phyloP scores from a whole-genome alignment of 768 basidiomycete genomes.

The Tulasnella sp. region DNA sequence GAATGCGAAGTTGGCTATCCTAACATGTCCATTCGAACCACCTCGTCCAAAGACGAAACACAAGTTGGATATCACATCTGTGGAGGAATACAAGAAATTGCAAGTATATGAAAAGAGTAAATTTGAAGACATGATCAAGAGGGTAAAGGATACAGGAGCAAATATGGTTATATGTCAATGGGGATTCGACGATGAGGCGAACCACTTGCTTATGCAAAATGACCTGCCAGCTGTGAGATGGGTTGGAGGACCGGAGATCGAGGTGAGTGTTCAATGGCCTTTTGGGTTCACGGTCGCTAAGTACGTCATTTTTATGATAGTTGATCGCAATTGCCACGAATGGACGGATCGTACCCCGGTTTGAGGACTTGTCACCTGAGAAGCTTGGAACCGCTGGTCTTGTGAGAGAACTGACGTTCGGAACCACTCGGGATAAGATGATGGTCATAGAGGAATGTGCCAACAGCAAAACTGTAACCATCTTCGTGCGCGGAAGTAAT shows the following conservation, averaged over 20 bases:
- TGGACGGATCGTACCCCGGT: conserved; percentile 94
- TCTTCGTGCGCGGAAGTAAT: conserved; percentile 95
- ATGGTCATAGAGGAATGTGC: conserved; percentile 98
- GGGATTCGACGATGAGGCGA: conserved; percentile 99
- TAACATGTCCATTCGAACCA: conserved; percentile 98
- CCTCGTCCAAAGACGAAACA: conserved; percentile 99
- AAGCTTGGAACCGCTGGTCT: conserved; percentile 91
- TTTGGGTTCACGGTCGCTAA: conserved; percentile 2
- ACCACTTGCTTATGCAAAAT: conserved; percentile 95
- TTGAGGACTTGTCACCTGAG: conserved; percentile 82
- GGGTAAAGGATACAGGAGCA: conserved; percentile 91
- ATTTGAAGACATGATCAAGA: conserved; percentile 92
- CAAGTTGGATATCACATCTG: conserved; percentile 90
- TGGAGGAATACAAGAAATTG: conserved; percentile 93
- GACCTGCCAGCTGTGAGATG: conserved; percentile 93
- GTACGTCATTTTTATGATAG: conserved; percentile 30
- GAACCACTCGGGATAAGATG: conserved; percentile 99
- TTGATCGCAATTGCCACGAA: conserved; percentile 97
- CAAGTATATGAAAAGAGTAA: conserved; percentile 92
- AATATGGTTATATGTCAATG: conserved; percentile 99
- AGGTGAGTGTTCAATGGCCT: conserved; percentile 39
- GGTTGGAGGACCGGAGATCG: conserved; percentile 99
- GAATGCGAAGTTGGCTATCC: conserved; percentile 87
- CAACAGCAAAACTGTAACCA: conserved; percentile 88
- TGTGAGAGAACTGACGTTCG: conserved; percentile 89